Evolutionary conservation across 805 yeast genomes (phyloP), one percentile per base, ranked within the genome.

Genomic region (Blastobotrys chiropterorum): DNA sequence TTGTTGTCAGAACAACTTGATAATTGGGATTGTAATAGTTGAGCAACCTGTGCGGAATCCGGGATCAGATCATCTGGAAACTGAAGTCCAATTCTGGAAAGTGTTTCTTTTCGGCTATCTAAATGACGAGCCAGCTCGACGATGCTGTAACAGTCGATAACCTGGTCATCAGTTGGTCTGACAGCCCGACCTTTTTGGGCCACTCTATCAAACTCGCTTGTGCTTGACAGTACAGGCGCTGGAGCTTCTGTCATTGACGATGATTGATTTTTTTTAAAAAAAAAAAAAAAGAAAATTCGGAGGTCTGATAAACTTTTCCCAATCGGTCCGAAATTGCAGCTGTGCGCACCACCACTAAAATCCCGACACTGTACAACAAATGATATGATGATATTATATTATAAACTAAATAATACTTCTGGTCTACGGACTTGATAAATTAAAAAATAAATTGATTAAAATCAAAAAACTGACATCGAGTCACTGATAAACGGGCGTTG

Each of bases 11-110:
- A 26, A 5, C 8, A 5, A 5, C 11, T 26, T 26, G 34, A 26
- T 19, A 31, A 46, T 17, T 59, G 54, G 16, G 56, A 59, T 54
- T 58, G 46, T 73, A 70, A 47, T 55, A 62, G 22, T 66, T 69
- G 61, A 77, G 80, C 80, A 0, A 92, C 79, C 16, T 82, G 74
- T 1, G 92, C 81, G 1, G 97, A 83, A 65, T 92, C 97, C 41
- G 82, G 75, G 1, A 94, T 79, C 38, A 90, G 69, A 3, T 70
- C 54, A 65, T 95, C 99, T 0, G 98, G 98, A 58, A 94, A 92
- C 68, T 94, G 99, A 31, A 94, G 71, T 0, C 98, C 90, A 1
- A 90, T 77, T 21, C 76, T 72, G 44, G 66, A 6, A 26, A 26
- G 5, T 26, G 34, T 68, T 65, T 69, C 83, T 34, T 62, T 64